Base-by-base conservation (phyloP, 2,329 filamentous ascomycete species). In the Periconia sp. region DNA sequence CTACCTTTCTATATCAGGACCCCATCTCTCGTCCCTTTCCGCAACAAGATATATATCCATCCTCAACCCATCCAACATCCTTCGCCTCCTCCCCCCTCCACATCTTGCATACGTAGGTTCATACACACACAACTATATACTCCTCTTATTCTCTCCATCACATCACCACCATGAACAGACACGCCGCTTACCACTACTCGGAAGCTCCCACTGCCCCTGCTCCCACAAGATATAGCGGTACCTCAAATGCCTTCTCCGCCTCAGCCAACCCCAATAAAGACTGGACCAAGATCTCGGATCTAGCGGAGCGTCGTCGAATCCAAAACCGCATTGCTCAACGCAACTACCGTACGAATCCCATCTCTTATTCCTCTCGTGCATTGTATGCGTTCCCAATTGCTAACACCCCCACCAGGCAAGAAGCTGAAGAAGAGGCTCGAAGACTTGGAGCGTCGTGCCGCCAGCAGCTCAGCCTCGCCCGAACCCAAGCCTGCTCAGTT, bases 221-320 rank as follows among this genome's bases (percentile, higher is more conserved):
- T 58, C 69, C 76, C 55, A 81, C 86, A 48, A 85, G 88, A 73
- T 87, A 91, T 70, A 87, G 88, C 66, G 88, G 87, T 72, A 95
- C 90, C 57, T 96, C 91, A 80, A 96, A 91, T 77, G 93, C 93
- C 65, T 96, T 96, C 81, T 95, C 91, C 77, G 89, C 89, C 67
- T 95, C 91, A 60, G 93, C 92, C 66, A 95, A 96, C 74, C 90
- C 93, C 51, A 92, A 97, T 71, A 93, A 97, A 79, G 93, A 97
- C 79, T 97, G 93, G 93, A 97, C 93, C 72, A 96, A 97, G 85
- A 96, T 97, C 74, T 96, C 93, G 53, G 93, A 97, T 76, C 87
- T 97, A 55, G 93, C 92, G 48, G 93, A 97, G 79, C 87, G 94
- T 70, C 83, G 92, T 68, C 85, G 92, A 72, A 96, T 97, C 79